A percentile compares a stretch with the other conserved stretches of the same genome.
These are phyloP conservation scores for Eimeria acervulina DNA, from an alignment of 169 alveolate species.

Conservation along the genomic window DNA sequence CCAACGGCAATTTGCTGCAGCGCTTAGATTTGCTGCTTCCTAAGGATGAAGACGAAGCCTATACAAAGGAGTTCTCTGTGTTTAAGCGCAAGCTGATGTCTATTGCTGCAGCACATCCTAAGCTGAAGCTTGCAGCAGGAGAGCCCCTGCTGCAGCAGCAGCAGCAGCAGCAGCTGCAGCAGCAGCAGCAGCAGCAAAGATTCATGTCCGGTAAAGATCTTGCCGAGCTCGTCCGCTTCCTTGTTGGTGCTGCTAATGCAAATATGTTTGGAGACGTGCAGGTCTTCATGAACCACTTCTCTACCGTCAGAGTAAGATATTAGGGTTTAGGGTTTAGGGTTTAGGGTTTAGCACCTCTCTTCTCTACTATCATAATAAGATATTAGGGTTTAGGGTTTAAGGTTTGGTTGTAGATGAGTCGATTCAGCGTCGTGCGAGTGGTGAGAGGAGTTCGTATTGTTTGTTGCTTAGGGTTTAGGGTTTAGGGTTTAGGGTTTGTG, in stretches of 20 bases:
- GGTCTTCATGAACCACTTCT: slow-evolving; percentile 83
- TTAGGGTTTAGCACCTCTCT: neutral
- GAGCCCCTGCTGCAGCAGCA: slow-evolving; percentile 45
- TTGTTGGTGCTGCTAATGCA: slow-evolving; percentile 81
- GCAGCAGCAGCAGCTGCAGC: slow-evolving; percentile 41
- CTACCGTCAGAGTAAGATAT: slow-evolving; percentile 72
- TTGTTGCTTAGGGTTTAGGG: slow-evolving; percentile 30
- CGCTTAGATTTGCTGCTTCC: slow-evolving; percentile 71
- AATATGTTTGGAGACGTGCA: slow-evolving; percentile 80
- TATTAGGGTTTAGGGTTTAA: neutral
- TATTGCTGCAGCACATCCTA: slow-evolving; percentile 51
- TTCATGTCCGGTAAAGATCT: slow-evolving; percentile 79
- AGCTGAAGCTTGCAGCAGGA: slow-evolving; percentile 51
- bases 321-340: slow-evolving; percentile 66
- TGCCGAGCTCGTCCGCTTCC: slow-evolving; percentile 73
- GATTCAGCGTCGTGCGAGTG: no score
- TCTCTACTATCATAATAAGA: neutral
- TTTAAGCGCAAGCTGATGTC: slow-evolving; percentile 31
- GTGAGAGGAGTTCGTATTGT: no score
- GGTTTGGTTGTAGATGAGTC: neutral
- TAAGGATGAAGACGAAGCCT: slow-evolving; percentile 18
- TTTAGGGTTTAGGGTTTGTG: slow-evolving; percentile 63
- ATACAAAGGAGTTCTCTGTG: neutral
- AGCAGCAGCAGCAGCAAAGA: slow-evolving; percentile 23
- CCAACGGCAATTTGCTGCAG: slow-evolving; percentile 72